Evolutionary conservation across 2,329 filamentous ascomycete genomes (phyloP).

Genomic region (Paecilomyces sp.): DNA sequence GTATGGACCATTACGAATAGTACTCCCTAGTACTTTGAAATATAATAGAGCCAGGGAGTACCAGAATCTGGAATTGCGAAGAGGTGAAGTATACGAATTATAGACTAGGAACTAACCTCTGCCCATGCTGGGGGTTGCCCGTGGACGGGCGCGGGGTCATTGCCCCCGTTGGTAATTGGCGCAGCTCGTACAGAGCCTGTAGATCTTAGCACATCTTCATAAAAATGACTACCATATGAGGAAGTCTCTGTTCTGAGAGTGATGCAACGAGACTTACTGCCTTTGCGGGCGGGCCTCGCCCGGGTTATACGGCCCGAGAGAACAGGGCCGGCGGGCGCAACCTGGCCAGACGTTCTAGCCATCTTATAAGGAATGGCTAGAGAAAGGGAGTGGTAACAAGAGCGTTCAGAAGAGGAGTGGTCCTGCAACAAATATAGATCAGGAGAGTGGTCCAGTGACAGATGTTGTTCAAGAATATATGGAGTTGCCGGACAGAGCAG

Average conservation of each 20-base stretch:
- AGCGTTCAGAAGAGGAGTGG: background rate
- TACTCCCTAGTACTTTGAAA: too few relatives aligned
- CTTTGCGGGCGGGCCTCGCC: background rate
- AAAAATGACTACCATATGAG: background rate
- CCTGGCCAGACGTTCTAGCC: background rate
- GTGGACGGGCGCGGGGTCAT: slow-evolving; percentile 6
- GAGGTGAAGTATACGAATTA: too few relatives aligned
- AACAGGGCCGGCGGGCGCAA: background rate
- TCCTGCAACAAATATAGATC: background rate
- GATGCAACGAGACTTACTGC: background rate
- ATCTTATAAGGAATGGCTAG: background rate
- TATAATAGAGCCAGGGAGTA: too few relatives aligned
- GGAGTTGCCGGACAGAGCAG: too few relatives aligned
- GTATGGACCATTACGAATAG: too few relatives aligned
- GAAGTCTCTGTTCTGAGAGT: too few relatives aligned
- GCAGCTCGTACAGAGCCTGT: background rate
- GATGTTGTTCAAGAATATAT: too few relatives aligned
- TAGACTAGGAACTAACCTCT: slow-evolving; percentile 21
- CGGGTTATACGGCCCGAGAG: background rate
- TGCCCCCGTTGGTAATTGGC: background rate
- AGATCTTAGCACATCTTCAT: background rate
- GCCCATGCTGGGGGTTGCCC: slow-evolving; percentile 50
- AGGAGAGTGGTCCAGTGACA: background rate
- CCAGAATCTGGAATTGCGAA: too few relatives aligned
- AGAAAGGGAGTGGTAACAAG: too few relatives aligned